Percentiles rank a stretch among this genome's conserved stretches.
These are phyloP conservation scores for Trichoderma orchidacearum DNA, from an alignment of 495 filamentous ascomycete genomes.

Conservation along the genomic window DNA sequence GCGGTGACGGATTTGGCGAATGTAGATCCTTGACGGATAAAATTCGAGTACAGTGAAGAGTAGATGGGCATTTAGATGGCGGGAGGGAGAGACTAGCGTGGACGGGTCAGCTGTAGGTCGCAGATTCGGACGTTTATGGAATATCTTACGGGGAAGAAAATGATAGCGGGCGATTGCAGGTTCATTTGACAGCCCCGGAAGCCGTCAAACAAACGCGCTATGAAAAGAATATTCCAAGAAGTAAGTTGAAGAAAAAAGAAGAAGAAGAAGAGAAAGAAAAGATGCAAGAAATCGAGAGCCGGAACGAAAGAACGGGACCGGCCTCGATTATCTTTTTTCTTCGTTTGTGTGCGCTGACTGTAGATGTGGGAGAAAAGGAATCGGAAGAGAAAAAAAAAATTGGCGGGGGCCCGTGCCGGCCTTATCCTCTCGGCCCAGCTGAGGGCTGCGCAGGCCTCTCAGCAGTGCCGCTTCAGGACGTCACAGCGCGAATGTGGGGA, in stretches of 20 bases:
- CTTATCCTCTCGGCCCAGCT: not conserved
- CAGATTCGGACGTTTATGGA: not conserved
- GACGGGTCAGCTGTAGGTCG: not conserved
- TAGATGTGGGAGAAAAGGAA: not conserved
- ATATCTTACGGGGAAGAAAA: slow-evolving; percentile 31
- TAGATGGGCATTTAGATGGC: slow-evolving; percentile 49
- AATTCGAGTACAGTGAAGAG: slow-evolving; percentile 53
- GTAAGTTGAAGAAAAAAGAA: slow-evolving; percentile 7
- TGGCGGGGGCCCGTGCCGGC: not conserved
- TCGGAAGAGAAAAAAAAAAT: not conserved
- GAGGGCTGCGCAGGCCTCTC: too few relatives aligned
- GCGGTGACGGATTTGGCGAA: slow-evolving; percentile 80
- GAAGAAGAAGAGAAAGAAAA: not conserved
- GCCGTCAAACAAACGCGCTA: slow-evolving; percentile 54
- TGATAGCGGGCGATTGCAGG: slow-evolving; percentile 39
- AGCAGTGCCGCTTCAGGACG: not conserved
- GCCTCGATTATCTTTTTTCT: slow-evolving; percentile 1
- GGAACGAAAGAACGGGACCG: not conserved
- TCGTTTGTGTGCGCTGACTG: not conserved
- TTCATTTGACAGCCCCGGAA: slow-evolving; percentile 52
- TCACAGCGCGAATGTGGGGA: not conserved
- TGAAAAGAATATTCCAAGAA: slow-evolving; percentile 8
- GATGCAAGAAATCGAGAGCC: not conserved
- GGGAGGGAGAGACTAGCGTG: slow-evolving; percentile 22
- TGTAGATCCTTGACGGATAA: slow-evolving; percentile 74